phyloP scores from a whole-genome alignment of 768 basidiomycete species.

The Amylocystis lapponica region DNA sequence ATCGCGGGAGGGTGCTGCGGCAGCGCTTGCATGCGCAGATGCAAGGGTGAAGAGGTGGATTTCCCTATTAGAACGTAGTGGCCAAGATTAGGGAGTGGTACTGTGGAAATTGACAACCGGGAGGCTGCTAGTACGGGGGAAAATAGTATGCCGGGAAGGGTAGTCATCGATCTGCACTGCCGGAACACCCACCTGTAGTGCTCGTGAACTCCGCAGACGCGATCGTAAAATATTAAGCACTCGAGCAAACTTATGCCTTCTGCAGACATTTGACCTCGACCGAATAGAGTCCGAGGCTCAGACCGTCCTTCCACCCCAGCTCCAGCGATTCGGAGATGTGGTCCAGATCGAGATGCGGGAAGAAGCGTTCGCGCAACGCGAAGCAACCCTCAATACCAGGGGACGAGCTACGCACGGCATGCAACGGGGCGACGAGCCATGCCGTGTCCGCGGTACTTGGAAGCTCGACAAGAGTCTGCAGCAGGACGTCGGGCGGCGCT shows the following conservation, averaged over 20 bases:
- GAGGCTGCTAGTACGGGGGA: too few relatives aligned
- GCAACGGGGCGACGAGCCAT: constrained; percentile 26
- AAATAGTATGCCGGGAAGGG: too few relatives aligned
- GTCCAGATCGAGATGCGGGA: constrained; percentile 35
- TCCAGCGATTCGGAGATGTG: constrained; percentile 28
- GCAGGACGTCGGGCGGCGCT: constrained; percentile 13
- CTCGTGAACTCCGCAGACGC: too few relatives aligned
- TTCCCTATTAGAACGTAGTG: too few relatives aligned
- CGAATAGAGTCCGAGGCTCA: constrained; percentile 29
- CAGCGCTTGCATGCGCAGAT: too few relatives aligned
- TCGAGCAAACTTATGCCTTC: too few relatives aligned
- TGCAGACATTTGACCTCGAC: constrained; percentile 13
- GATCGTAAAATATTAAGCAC: too few relatives aligned
- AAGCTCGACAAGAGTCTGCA: constrained; percentile 12
- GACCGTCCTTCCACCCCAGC: constrained; percentile 23
- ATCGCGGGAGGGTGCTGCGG: constrained; percentile 40
- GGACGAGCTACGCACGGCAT: constrained; percentile 20
- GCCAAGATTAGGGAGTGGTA: too few relatives aligned
- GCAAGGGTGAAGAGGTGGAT: too few relatives aligned
- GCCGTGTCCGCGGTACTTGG: constrained; percentile 11
- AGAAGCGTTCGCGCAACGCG: constrained; percentile 20
- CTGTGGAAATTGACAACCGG: too few relatives aligned
- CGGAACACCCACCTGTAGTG: too few relatives aligned
- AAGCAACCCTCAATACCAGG: constrained; percentile 18
- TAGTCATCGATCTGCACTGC: too few relatives aligned